Evolutionary conservation across 2,329 filamentous ascomycete species (phyloP), one percentile per base, ranked within the genome.

Genomic region (Talaromyces sp.): DNA sequence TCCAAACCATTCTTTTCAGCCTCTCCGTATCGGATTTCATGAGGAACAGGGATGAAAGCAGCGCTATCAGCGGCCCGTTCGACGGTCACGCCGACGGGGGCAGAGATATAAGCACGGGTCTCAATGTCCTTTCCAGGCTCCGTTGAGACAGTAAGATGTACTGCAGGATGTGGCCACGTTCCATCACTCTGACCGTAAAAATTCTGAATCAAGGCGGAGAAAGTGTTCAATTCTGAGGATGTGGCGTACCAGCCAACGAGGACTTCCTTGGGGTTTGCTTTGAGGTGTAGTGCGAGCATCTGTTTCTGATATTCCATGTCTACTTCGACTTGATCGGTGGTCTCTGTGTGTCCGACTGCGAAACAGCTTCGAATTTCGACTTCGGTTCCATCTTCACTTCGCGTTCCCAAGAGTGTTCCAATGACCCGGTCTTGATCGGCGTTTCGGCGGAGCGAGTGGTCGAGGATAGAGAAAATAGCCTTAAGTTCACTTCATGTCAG

Each of bases 291-390:
- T 60, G 89, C 88, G 59, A 97, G 87, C 94, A 99, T 99, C 77
- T 93, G 92, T 84, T 97, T 97, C 80, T 99, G 94, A 78, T 97
- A 99, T 78, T 99, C 94, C 83, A 99, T 96, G 74, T 99, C 94
- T 64, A 99, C 94, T 78, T 99, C 94, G 69, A 99, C 94, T 78
- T 99, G 94, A 77, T 99, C 94, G 74, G 92, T 89, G 67, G 93
- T 96, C 80, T 99, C 94, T 66, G 93, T 97, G 81, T 99, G 94
- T 65, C 93, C 92, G 71, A 99, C 96, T 66, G 94, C 94, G 75
- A 99, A 99, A 80, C 91, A 93, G 72, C 91, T 95, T 72, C 91
- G 87, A 70, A 99, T 94, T 77, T 96, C 91, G 70, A 96, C 90
- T 76, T 97, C 93, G 72, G 89, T 91, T 75, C 93, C 94, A 82